Base-by-base conservation (phyloP, 2,329 filamentous ascomycete species). In the Aspergillus latus region DNA sequence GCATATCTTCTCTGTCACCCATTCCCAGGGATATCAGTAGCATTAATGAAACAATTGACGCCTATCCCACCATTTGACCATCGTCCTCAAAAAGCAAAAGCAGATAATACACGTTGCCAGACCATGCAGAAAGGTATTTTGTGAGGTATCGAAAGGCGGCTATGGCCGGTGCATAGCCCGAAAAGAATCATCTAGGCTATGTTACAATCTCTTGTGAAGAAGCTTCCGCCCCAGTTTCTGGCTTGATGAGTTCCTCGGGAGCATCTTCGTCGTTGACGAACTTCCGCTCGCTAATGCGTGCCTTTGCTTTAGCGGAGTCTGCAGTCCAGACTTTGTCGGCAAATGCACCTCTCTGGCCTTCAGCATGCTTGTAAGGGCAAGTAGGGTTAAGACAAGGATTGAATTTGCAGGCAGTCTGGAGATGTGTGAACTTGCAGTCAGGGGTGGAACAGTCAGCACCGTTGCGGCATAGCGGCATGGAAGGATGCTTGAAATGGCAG, bases 241-340 rank as follows among this genome's bases (percentile, higher is more conserved):
- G 86, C 58, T 90, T 82, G 59, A 95, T 85, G 50, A 90, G 76
- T 75, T 96, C 90, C 70, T 90, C 87, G 29, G 80, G 77, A 16
- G 63, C 76, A 5, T 80, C 78, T 47, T 90, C 87, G 56, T 90
- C 86, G 0, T 63, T 66, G 49, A 93, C 86, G 76, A 96, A 97
- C 70, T 90, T 93, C 66, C 92, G 83, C 74, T 96, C 90, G 68
- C 91, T 96, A 49, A 96, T 86, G 72, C 96, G 90, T 56, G 84
- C 79, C 64, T 81, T 83, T 29, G 74, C 65, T 50, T 59, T 61
- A 11, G 29, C 16, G n/a, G 45, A 50, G 36, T 82, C 83, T 2
- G 90, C 84, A 15, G 87, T 92, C 93, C 93, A 97, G 29, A 95
- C 90, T 77, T 96, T 97, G 73, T 95, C 90, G 59, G 87, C 84